Base-by-base conservation (phyloP, 371 early-diverging fungal genomes). In the Blastocladiella emersonii region DNA sequence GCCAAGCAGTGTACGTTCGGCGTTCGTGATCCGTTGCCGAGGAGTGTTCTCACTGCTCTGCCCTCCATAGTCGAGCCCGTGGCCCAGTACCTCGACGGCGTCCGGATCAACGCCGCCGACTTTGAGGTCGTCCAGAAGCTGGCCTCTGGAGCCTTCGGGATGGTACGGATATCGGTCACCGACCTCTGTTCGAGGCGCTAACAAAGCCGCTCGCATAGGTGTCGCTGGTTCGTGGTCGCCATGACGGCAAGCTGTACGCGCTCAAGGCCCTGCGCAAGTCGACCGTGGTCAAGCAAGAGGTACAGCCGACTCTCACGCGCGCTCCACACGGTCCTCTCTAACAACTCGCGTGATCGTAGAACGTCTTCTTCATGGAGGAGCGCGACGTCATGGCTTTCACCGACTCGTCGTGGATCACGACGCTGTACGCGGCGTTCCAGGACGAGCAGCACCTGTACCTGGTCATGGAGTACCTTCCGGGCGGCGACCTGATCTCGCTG, bases 211-310 rank as follows among this genome's bases (percentile, higher is more conserved):
- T 56, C 8, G 17, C 25, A 15, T 63, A 84, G 82, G 88, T 91
- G 23, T 83, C 84, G 62, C 78, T 92, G 44, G 91, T 92, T 1
- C 73, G 81, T 35, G 79, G 79, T 56, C 88, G 85, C 57, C 67
- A 73, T 34, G 85, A 88, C 65, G 74, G 79, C 27, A 75, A 81
- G 39, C 79, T 92, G 19, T 98, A 95, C 72, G 98, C 98, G 6
- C 90, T 98, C 91, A 99, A 99, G 69, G 85, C 86, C 12, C 80
- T 95, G 36, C 86, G 86, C 65, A 99, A 99, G 75, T 74, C 80
- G 49, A 86, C 88, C 56, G 75, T 95, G 21, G 74, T 92, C 37
- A 84, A 93, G 63, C 78, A 81, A 61, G 92, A 91, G 74, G 87
- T 83, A 71, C 66, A 74, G 25, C 35, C 19, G 57, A 48, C 1